Evolutionary conservation across 2,329 filamentous ascomycete species (phyloP).

Genomic region (Aphanoascus verrucosus): DNA sequence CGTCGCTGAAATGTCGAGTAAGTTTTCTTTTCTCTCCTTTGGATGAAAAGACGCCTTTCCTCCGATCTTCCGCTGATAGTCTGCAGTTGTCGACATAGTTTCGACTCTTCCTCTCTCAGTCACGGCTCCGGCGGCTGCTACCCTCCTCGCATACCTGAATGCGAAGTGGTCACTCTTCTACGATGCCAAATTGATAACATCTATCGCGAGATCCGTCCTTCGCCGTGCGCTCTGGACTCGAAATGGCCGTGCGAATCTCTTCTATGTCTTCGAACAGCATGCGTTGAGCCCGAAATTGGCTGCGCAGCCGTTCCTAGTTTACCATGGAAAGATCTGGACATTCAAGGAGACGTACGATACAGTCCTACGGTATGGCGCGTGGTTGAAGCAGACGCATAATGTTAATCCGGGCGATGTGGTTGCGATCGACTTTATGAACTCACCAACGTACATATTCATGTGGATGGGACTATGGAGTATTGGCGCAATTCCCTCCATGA

Average conservation of each 20-base stretch:
- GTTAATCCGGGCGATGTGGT: conserved; percentile 65
- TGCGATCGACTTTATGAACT: conserved; percentile 72
- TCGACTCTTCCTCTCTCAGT: conserved; percentile 27
- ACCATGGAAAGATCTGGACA: conserved; percentile 53
- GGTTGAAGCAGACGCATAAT: conserved; percentile 54
- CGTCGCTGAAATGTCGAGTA: not conserved
- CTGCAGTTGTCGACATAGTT: conserved; percentile 1
- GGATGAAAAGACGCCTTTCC: too few species aligned
- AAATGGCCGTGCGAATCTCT: conserved; percentile 55
- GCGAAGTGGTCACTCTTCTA: conserved; percentile 57
- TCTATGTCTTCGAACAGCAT: conserved; percentile 62
- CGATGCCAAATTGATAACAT: conserved; percentile 52
- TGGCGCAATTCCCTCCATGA: conserved; percentile 70
- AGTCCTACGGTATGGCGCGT: conserved; percentile 61
- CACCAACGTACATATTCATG: conserved; percentile 63
- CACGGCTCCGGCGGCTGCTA: conserved; percentile 52
- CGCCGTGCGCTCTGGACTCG: conserved; percentile 41
- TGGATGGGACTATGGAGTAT: conserved; percentile 72
- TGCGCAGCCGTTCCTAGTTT: conserved; percentile 51
- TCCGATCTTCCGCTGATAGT: not conserved
- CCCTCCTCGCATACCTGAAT: conserved; percentile 66
- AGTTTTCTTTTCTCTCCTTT: not conserved
- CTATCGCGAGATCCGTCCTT: conserved; percentile 40
- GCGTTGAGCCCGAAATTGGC: conserved; percentile 48
- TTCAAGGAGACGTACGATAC: conserved; percentile 65